Evolutionary conservation across 2,329 filamentous ascomycete species (phyloP), one percentile per base, ranked within the genome.

Genomic region (Venturia pyrina): DNA sequence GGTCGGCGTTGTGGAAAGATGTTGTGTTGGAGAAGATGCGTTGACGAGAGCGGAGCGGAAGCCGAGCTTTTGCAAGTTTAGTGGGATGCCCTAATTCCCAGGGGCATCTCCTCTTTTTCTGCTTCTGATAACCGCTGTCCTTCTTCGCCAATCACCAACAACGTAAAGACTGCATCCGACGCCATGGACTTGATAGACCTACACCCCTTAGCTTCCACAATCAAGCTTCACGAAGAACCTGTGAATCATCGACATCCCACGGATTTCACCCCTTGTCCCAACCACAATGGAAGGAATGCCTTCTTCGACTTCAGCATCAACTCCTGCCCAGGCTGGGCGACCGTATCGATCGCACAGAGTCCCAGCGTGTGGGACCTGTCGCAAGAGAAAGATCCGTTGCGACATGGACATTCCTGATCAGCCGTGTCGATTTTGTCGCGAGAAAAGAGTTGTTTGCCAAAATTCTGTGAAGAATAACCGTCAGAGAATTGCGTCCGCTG

Each of bases 281-380:
- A 11, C 34, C 13, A 19, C 24, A 5, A 57, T 57, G 50, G 50
- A 57, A 57, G 28, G 13, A 32, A 34, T 32, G 13, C 11, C 50
- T 17, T n/a, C 50, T 24, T 56, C 50, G 32, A 24, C 28, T 28
- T 28, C 28, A 28, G 28, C 28, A 28, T 28, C 28, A 24, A 37
- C 17, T 34, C 50, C 50, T 15, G 24, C 32, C 34, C 50, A 19
- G 4, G 50, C 24, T 57, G 50, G 50, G 28, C 21, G 77, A 66
- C 77, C 77, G 24, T 78, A 78, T 67, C 75, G 77, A 50, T 78
- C 76, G 34, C 76, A 78, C 69, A 76, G 75, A 68, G 73, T 78
- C 21, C 76, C 76, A n/a, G 77, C 77, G 44, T 78, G 76, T 69
- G 74, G 72, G 28, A 69, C 73, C 66, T 79, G 77, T 68, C 74